Base-by-base conservation (phyloP, 768 basidiomycete species). In the Agrocybe chaxingu region DNA sequence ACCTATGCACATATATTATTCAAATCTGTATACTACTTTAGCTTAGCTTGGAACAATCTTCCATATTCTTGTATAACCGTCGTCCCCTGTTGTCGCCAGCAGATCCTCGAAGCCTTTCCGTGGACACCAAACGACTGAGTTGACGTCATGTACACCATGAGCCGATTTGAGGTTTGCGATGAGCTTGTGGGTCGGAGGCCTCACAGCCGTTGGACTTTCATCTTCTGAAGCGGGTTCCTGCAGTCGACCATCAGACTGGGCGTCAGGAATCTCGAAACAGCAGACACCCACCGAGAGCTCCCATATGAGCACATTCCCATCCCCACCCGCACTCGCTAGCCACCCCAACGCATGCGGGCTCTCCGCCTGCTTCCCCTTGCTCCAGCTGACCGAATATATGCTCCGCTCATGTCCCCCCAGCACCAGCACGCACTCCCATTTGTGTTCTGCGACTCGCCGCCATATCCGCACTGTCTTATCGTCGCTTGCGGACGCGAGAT, bases 401-500 rank as follows among this genome's bases (percentile, higher is more conserved):
- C 78, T 84, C 49, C 92, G 70, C 39, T 82, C 81, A 53, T 92
- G 89, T 0, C 80, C 84, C 33, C 76, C 69, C 1, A 93, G 65
- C 16, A 81, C 72, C 8, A 78, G 66, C 0, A 81, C 78, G 49
- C 75, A 80, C 48, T 83, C 79, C 82, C 87, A 91, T 56, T 76
- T 73, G 51, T 81, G 75, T 52, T 82, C 72, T 1, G 73, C 74
- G 4, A 79, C 63, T 7, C 90, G 79, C 59, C 81, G 79, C 95
- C 95, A 98, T 44, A 98, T 81, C 41, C 88, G 78, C 40, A 98
- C 80, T 2, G 87, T 89, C 45, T 78, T 77, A 62, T 91, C 88
- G 58, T 97, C 96, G 3, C 92, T 93, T 1, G 84, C 86, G 13
- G 88, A 91, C 0, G 92, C 94, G 30, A 99, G 79, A 62, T 87